phyloP scores from a whole-genome alignment of 306 rosid genomes.

The Cicer cuneatum region DNA sequence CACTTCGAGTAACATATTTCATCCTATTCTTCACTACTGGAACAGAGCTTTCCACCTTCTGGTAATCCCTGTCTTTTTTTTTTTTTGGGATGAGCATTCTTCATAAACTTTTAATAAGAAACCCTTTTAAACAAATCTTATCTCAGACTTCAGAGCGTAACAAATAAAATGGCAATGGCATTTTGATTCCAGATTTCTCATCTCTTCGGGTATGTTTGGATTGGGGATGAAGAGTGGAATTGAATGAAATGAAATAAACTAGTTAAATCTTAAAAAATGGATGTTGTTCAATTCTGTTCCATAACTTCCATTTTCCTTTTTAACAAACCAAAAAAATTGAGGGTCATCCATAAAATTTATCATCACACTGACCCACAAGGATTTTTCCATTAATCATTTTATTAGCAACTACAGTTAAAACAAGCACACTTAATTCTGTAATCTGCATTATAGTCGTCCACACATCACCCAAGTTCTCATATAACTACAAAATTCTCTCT shows the following conservation, averaged over 20 bases:
- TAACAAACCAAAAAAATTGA: background rate
- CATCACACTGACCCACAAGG: conserved; percentile 14
- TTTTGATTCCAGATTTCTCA: background rate
- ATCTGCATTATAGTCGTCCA: too few relatives aligned
- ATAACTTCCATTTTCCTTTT: background rate
- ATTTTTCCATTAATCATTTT: conserved; percentile 2
- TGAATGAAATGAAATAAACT: too few relatives aligned
- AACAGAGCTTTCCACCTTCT: too few relatives aligned
- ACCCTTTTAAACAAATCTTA: background rate
- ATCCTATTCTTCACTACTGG: too few relatives aligned
- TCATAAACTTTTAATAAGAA: background rate
- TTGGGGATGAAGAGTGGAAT: too few relatives aligned
- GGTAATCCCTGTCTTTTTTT: too few relatives aligned
- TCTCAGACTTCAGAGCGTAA: background rate
- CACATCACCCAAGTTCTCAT: background rate
- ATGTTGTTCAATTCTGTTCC: too few relatives aligned
- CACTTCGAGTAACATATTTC: too few relatives aligned
- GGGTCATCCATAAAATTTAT: conserved; percentile 10
- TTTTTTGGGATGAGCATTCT: too few relatives aligned
- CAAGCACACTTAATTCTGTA: background rate
- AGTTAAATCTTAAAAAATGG: too few relatives aligned
- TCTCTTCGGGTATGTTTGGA: too few relatives aligned
- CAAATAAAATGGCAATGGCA: background rate
- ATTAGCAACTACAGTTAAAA: conserved; percentile 38
- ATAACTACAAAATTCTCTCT: conserved; percentile 29